Percentiles rank a stretch among this genome's conserved stretches.
phyloP scores from a whole-genome alignment of 2,329 filamentous ascomycete genomes.

The Graphiopsis chlorocephala region DNA sequence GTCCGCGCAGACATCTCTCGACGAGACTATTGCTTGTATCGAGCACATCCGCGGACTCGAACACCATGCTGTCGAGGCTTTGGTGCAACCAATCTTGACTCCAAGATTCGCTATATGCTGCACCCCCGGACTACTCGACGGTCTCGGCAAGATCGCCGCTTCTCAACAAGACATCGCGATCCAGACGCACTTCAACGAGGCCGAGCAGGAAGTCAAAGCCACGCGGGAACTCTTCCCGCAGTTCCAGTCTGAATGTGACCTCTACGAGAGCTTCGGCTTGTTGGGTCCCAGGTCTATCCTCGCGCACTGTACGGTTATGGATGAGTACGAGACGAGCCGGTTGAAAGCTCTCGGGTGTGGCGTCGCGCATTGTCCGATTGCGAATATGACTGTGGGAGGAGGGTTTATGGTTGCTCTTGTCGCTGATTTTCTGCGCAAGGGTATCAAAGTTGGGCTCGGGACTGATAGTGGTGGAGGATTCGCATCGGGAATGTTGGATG shows the following conservation, averaged over 20 bases:
- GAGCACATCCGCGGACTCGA: constrained; percentile 23
- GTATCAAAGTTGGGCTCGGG: constrained; percentile 64
- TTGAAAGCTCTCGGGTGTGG: constrained; percentile 53
- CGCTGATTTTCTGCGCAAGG: constrained; percentile 54
- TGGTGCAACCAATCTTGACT: constrained; percentile 34
- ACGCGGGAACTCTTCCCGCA: constrained; percentile 45
- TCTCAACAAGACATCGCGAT: constrained; percentile 52
- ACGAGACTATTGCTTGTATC: constrained; percentile 29
- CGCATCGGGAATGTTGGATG: constrained; percentile 58
- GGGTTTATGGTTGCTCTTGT: constrained; percentile 46
- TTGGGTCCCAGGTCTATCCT: constrained; percentile 58
- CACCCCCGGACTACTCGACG: constrained; percentile 51
- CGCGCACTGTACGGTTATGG: constrained; percentile 65
- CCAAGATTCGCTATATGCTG: constrained; percentile 61
- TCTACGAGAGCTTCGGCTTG: constrained; percentile 57
- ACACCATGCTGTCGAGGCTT: constrained; percentile 18
- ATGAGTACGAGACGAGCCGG: constrained; percentile 52
- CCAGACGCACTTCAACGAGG: constrained; percentile 68
- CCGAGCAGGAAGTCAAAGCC: constrained; percentile 56
- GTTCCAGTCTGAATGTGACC: constrained; percentile 56
- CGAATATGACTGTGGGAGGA: constrained; percentile 66
- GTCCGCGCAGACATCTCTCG: constrained; percentile 17
- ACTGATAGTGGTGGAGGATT: constrained; percentile 65
- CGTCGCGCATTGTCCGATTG: constrained; percentile 62
- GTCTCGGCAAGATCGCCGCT: constrained; percentile 54